These are phyloP conservation scores for Taphrina pruni DNA, from an alignment of 1,139 yeast species.

Conservation along the genomic window DNA sequence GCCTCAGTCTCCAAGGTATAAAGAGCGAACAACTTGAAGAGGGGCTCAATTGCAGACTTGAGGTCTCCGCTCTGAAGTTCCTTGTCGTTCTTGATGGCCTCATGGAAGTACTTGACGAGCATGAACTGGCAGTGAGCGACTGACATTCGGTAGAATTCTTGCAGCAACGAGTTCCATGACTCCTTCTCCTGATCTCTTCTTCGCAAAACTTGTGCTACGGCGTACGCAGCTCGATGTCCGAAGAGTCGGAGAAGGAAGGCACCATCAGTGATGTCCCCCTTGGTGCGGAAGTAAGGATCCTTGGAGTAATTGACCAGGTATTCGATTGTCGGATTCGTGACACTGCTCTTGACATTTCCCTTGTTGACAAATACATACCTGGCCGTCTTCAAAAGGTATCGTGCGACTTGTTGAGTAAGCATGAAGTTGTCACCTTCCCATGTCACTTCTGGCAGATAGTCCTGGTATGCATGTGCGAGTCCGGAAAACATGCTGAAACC, in stretches of 20 bases:
- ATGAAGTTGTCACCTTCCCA: conserved; percentile 43
- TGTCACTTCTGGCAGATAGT: conserved; percentile 40
- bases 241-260: conserved; percentile 29
- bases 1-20: conserved; percentile 35
- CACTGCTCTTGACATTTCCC: conserved; percentile 34
- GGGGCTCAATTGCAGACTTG: conserved; percentile 30
- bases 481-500: conserved; percentile 43
- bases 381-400: conserved; percentile 40
- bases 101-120: conserved; percentile 37
- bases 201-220: conserved; percentile 37
- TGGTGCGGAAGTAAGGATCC: conserved; percentile 31
- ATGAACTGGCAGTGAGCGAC: conserved; percentile 42
- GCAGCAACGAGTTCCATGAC: conserved; percentile 40
- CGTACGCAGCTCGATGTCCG: conserved; percentile 42
- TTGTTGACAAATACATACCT: conserved; percentile 36
- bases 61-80: conserved; percentile 18
- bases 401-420: conserved; percentile 41
- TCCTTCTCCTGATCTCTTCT: conserved; percentile 36
- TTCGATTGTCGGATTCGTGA: conserved; percentile 39
- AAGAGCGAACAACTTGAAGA: conserved; percentile 33
- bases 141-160: conserved; percentile 38
- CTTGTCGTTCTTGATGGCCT: conserved; percentile 30
- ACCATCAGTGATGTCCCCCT: conserved; percentile 32
- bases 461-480: conserved; percentile 40
- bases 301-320: conserved; percentile 37